Conservation (phyloP, 2,329 filamentous ascomycete genomes). For the Aspergillus amoenus region DNA sequence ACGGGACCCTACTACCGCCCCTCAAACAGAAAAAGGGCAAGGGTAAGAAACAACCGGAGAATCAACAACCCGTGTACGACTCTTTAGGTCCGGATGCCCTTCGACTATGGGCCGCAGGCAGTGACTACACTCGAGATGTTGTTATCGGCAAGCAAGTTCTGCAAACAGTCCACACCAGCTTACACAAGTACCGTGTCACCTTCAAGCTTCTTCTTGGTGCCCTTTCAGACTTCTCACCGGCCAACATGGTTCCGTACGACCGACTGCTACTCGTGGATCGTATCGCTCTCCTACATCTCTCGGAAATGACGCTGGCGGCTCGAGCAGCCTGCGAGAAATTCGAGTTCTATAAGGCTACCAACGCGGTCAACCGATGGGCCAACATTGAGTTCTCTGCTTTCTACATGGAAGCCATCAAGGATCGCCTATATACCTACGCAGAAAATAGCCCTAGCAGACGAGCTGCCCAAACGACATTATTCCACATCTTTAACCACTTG, state of each 20-base stretch:
- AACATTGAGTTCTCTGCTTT: constrained; percentile 83
- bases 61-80: constrained; percentile 54
- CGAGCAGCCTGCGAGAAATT: constrained; percentile 65
- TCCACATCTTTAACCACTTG: constrained; percentile 67
- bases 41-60: constrained; percentile 43
- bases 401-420: constrained; percentile 91
- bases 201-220: constrained; percentile 88
- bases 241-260: constrained; percentile 38
- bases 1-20: constrained; percentile 73
- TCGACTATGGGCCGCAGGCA: constrained; percentile 85
- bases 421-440: constrained; percentile 82
- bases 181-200: constrained; percentile 86
- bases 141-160: constrained; percentile 76
- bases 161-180: constrained; percentile 68
- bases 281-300: constrained; percentile 74
- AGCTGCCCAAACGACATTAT: constrained; percentile 57
- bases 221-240: constrained; percentile 56
- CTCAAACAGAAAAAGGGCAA: constrained; percentile 63
- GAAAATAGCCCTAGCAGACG: constrained; percentile 61
- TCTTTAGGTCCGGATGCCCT: constrained; percentile 82
- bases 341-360: constrained; percentile 79
- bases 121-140: constrained; percentile 88
- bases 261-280: constrained; percentile 65
- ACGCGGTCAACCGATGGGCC: constrained; percentile 75
- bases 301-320: constrained; percentile 64